Evolutionary conservation across 2,329 filamentous ascomycete species (phyloP), one percentile per base, ranked within the genome.

Genomic region (Neofusicoccum umdonicola): DNA sequence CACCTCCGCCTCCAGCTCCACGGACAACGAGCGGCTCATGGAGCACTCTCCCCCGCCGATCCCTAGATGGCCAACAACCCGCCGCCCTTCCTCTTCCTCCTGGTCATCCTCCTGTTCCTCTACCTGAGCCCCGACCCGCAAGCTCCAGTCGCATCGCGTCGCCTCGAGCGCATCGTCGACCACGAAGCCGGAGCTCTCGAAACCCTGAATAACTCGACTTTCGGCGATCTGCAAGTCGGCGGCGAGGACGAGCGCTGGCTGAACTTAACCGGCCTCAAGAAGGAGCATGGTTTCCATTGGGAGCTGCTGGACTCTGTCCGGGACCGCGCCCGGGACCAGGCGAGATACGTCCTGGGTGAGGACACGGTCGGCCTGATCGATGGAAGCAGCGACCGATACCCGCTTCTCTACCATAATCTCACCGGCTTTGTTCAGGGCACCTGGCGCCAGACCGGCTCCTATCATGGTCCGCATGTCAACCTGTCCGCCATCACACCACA

Each of bases 271-370:
- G 94, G 94, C 0, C 88, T 96, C 67, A 85, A 90, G 56, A 80
- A 87, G 52, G 84, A 87, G 19, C 90, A 96, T 77, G 87, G 85
- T 4, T 92, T 91, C 76, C 89, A 87, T 1, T 97, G 93, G 93
- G 85, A 88, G 39, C 83, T 92, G 65, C 80, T 97, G 22, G 81
- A 81, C 0, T 78, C 81, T 1, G 92, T 93, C 65, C 87, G 86
- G 73, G 79, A 88, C 66, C 85, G 85, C 68, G 90, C 88, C 63
- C 81, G 85, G 63, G 82, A 88, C 69, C 88, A 84, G 67, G 73
- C 83, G 19, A 71, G 71, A 57, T 72, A 76, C 62, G 70, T 78
- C 44, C 68, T 82, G 27, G 79, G 80, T 19, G 74, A 77, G 35
- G 56, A 61, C 27, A 52, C 19, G 69, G 70, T 62, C 70, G 69